Percentiles rank a stretch among this genome's conserved stretches.
phyloP scores from a whole-genome alignment of 1,284 basidiomycete genomes.

The Ceratobasidium sp. region DNA sequence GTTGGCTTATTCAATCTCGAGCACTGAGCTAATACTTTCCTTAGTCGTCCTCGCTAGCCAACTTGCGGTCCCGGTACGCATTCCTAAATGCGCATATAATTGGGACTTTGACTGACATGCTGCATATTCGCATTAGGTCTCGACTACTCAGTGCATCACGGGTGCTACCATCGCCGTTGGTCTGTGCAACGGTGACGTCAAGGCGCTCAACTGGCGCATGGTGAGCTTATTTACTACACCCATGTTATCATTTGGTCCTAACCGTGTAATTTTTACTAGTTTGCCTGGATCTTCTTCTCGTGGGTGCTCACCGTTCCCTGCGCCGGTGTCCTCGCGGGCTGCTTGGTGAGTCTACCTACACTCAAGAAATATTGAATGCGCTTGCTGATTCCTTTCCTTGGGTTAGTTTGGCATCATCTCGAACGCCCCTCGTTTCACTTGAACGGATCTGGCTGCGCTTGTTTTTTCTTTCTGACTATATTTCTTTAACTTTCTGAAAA shows the following conservation, averaged over 20 bases:
- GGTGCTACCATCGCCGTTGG: constrained; percentile 60
- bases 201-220: constrained; percentile 55
- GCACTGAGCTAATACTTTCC: not conserved
- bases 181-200: constrained; percentile 54
- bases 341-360: constrained; percentile 45
- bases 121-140: constrained; percentile 44
- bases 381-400: not conserved
- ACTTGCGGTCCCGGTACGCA: constrained; percentile 53
- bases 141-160: constrained; percentile 59
- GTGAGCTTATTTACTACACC: constrained; percentile 44
- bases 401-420: constrained; percentile 54
- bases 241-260: constrained; percentile 48
- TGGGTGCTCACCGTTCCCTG: constrained; percentile 57
- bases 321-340: constrained; percentile 55
- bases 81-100: not conserved
- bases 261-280: constrained; percentile 35
- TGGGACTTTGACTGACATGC: not conserved
- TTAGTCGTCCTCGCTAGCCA: constrained; percentile 58
- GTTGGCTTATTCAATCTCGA: not conserved
- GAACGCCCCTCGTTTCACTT: constrained; percentile 55
- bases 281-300: constrained; percentile 43
- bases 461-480: too few species aligned
- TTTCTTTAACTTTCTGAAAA: too few species aligned
- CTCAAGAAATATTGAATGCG: not conserved
- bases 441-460: not conserved